These are phyloP conservation scores for Kluyveromyces sp. DNA, from an alignment of 1,139 yeast genomes.

Conservation along the genomic window DNA sequence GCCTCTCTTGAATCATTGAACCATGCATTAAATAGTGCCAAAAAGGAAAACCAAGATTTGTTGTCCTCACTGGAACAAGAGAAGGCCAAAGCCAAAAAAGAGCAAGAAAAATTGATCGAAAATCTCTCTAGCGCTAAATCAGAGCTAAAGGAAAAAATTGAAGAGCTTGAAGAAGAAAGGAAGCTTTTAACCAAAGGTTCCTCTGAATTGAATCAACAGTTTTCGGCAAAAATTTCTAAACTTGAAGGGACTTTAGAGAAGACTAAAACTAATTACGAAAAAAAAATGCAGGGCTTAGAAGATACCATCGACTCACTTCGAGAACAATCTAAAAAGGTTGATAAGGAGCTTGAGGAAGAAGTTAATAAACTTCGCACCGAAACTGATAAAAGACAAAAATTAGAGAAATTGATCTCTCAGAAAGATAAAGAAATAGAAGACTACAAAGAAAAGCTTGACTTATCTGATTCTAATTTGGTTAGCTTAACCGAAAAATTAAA, in stretches of 20 bases:
- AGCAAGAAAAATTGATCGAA: conserved; percentile 20
- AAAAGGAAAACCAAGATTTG: not conserved
- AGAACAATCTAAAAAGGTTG: conserved; percentile 1
- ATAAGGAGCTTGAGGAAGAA: not conserved
- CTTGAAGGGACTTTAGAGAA: conserved; percentile 29
- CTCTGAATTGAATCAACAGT: conserved; percentile 41
- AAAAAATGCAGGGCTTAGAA: conserved; percentile 7
- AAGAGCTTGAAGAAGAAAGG: conserved; percentile 46
- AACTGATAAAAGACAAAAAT: too few species aligned
- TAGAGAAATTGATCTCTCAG: too few species aligned
- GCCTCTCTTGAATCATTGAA: not conserved
- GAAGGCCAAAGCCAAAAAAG: not conserved
- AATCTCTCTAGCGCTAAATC: not conserved
- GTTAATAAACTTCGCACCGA: too few species aligned
- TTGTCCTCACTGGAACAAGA: not conserved
- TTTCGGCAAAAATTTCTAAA: conserved; percentile 38
- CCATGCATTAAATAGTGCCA: not conserved
- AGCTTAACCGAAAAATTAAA: too few species aligned
- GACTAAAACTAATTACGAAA: conserved; percentile 10
- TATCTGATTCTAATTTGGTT: too few species aligned
- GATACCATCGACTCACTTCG: conserved; percentile 4
- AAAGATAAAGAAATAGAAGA: too few species aligned
- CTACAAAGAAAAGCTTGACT: too few species aligned
- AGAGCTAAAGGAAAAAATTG: conserved; percentile 31
- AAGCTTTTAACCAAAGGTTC: conserved; percentile 42